These are phyloP conservation scores for Aspergillus versicolor DNA, from an alignment of 2,329 filamentous ascomycete species.

Conservation along the genomic window DNA sequence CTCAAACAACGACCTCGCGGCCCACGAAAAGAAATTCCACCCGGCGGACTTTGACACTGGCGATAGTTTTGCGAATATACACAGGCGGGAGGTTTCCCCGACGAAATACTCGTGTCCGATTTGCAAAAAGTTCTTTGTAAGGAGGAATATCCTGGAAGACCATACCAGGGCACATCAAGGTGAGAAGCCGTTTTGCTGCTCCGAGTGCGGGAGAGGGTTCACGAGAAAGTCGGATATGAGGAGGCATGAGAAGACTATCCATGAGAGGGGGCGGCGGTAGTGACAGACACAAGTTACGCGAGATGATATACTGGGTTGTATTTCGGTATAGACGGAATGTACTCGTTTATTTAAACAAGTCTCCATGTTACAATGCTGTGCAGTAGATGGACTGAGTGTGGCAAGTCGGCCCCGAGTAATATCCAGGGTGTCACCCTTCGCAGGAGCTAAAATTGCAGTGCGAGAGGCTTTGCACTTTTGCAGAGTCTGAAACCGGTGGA, in stretches of 20 bases:
- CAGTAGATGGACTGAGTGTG: too few relatives aligned
- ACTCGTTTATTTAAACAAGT: neutral
- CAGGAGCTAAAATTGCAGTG: neutral
- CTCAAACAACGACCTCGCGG: neutral
- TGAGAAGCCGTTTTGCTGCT: conserved; percentile 4
- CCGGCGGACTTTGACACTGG: conserved; percentile 1
- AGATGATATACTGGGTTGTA: neutral
- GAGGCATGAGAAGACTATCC: conserved; percentile 1
- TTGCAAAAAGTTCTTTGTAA: neutral
- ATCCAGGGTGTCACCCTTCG: neutral
- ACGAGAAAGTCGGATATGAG: neutral
- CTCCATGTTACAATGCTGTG: too few relatives aligned
- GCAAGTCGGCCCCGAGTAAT: too few relatives aligned
- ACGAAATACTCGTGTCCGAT: neutral
- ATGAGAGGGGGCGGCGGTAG: neutral
- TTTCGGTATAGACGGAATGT: neutral
- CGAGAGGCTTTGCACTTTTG: too few relatives aligned
- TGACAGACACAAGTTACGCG: neutral
- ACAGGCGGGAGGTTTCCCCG: neutral
- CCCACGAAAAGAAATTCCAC: conserved; percentile 1
- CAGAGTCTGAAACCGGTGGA: too few relatives aligned
- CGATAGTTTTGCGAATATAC: neutral
- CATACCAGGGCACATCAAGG: neutral
- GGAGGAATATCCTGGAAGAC: conserved; percentile 4
- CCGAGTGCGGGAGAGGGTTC: neutral